phyloP scores from a whole-genome alignment of 305 asterid genomes.

The Solanum aculeatissimum region DNA sequence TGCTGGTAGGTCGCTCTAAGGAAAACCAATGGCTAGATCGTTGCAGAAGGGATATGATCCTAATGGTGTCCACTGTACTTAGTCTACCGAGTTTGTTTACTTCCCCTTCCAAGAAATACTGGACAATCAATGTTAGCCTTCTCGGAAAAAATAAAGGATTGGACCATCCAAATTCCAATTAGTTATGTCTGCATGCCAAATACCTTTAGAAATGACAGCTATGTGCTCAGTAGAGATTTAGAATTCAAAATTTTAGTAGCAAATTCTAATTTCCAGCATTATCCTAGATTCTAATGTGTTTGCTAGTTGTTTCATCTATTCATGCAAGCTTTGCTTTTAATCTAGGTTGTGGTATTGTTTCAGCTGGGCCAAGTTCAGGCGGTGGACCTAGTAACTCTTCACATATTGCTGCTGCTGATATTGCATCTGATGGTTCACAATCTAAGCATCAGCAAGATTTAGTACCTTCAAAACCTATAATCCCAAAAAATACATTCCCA shows the following conservation, averaged over 20 bases:
- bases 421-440: constrained; percentile 24
- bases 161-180: not conserved
- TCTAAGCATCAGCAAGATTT: constrained; percentile 29
- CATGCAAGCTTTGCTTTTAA: not conserved
- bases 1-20: not conserved
- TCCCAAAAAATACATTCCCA: constrained; percentile 25
- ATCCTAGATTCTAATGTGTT: not conserved
- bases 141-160: not conserved
- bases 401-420: constrained; percentile 6
- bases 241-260: not conserved
- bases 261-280: not conserved
- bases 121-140: not conserved
- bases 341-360: constrained; percentile 1
- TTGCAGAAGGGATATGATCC: not conserved
- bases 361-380: constrained; percentile 9
- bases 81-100: not conserved
- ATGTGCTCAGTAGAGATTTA: not conserved
- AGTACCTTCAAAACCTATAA: constrained; percentile 31
- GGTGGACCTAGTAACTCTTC: constrained; percentile 1
- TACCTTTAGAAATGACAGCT: not conserved
- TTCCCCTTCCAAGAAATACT: not conserved
- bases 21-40: not conserved
- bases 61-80: not conserved
- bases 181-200: not conserved
- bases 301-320: not conserved